Evolutionary conservation across 805 yeast genomes (phyloP).

Genomic region (Jamesozyma spencerorum): DNA sequence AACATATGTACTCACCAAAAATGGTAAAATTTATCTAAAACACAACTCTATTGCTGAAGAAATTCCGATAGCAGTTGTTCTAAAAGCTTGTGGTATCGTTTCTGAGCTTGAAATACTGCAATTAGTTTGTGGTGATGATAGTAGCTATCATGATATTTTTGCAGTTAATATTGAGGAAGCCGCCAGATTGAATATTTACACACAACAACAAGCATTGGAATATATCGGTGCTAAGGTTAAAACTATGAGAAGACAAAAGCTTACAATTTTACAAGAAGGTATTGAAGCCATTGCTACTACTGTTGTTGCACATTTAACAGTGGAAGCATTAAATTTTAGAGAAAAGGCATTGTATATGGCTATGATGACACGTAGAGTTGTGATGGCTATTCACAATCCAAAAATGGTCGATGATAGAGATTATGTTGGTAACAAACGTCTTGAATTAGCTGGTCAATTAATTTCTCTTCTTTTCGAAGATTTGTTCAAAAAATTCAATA

Average conservation of each 20-base stretch:
- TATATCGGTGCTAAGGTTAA: conserved; percentile 87
- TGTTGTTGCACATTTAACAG: conserved; percentile 88
- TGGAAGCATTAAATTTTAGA: conserved; percentile 73
- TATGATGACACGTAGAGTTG: conserved; percentile 91
- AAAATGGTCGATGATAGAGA: conserved; percentile 97
- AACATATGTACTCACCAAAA: conserved; percentile 89
- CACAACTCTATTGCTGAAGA: conserved; percentile 95
- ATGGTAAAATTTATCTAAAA: conserved; percentile 79
- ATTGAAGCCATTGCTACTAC: conserved; percentile 94
- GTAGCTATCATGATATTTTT: conserved; percentile 83
- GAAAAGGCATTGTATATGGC: conserved; percentile 93
- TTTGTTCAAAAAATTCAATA: conserved; percentile 90
- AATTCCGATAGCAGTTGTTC: conserved; percentile 82
- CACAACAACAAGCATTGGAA: conserved; percentile 90
- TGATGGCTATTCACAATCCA: conserved; percentile 91
- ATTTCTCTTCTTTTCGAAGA: conserved; percentile 94
- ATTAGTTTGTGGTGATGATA: conserved; percentile 83
- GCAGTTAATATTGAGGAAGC: conserved; percentile 93
- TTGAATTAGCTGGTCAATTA: conserved; percentile 94
- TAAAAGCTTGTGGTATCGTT: conserved; percentile 90
- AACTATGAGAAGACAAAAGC: conserved; percentile 83
- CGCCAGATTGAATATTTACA: conserved; percentile 70
- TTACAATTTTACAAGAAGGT: conserved; percentile 83
- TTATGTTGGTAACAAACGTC: conserved; percentile 94
- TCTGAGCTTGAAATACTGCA: conserved; percentile 92